Evolutionary conservation across 2,329 filamentous ascomycete genomes (phyloP).

Genomic region (Diaporthe citriasiana): DNA sequence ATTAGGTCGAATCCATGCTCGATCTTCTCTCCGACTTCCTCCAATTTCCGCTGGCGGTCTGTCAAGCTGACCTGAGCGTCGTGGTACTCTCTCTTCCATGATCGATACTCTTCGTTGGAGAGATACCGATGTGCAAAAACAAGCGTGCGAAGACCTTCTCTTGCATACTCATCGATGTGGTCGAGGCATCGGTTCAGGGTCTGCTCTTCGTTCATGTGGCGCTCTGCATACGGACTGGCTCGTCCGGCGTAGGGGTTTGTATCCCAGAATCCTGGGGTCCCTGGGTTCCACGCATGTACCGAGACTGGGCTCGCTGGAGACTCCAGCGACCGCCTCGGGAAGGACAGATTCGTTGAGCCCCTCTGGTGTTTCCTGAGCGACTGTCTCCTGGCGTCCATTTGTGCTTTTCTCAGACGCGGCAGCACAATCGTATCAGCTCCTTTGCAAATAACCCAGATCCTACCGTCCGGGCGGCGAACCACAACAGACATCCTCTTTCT

Average conservation of each 20-base stretch:
- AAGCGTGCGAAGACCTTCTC: constrained; percentile 85
- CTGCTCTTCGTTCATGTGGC: constrained; percentile 64
- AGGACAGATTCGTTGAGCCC: constrained; percentile 51
- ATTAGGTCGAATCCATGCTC: constrained; percentile 83
- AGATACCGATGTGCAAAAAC: constrained; percentile 85
- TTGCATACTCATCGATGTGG: constrained; percentile 90
- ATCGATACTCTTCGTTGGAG: constrained; percentile 79
- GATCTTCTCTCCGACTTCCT: constrained; percentile 82
- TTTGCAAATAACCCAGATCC: constrained; percentile 89
- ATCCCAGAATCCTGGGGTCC: constrained; percentile 57
- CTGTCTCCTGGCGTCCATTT: constrained; percentile 68
- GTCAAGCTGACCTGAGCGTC: constrained; percentile 84
- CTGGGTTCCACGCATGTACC: constrained; percentile 46
- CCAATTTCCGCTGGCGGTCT: constrained; percentile 81
- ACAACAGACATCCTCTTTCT: constrained; percentile 93
- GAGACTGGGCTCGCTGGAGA: constrained; percentile 59
- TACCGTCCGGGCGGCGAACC: constrained; percentile 84
- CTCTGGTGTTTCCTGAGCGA: constrained; percentile 70
- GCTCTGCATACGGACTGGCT: background rate
- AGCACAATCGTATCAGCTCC: constrained; percentile 89
- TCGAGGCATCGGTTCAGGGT: constrained; percentile 87
- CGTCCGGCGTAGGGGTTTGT: constrained; percentile 2
- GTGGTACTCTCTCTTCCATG: constrained; percentile 82
- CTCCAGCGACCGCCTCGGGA: constrained; percentile 65
- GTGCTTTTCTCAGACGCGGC: constrained; percentile 82